Base-by-base conservation (phyloP, 2,329 filamentous ascomycete species). In the Cladosporium sp. region DNA sequence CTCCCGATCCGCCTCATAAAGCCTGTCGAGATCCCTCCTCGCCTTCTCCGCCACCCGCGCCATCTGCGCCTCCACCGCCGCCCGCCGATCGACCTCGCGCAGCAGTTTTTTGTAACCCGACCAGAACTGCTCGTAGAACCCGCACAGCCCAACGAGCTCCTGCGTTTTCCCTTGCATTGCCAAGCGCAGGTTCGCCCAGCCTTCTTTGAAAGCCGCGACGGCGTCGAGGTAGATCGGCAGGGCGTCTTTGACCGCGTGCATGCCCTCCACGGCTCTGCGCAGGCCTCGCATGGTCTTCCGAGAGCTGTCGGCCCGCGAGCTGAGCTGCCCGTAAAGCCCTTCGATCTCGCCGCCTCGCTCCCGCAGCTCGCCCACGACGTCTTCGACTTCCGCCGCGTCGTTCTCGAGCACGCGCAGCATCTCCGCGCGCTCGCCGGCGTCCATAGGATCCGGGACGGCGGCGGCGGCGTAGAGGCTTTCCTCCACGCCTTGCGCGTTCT, bases 91-190 rank as follows among this genome's bases (percentile, higher is more conserved):
- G 6, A 93, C 89, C 77, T 99, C 95, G 1, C 96, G 84, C 28
- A 97, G 85, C 14, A 99, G 81, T 23, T 89, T 88, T 70, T 92
- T 90, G 74, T 99, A 98, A 0, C 93, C 92, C 62, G 88, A 85
- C 23, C 91, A 84, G 73, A 98, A 99, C 21, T 90, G 89, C 67
- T 94, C 90, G 77, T 97, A 98, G 72, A 97, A 92, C n/a, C 86
- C 82, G 12, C 88, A 85, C 72, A 97, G 86, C 26, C 87, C 86
- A 61, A 90, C 88, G 78, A 98, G 89, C 73, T 96, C 92, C 11
- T 84, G 81, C 49, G 97, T 86, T 71, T 88, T 90, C 18, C 80
- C 82, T 40, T 84, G 82, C 28, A 98, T 91, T 21, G 83, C 84
- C 4, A 86, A 84, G 69, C 89, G 88, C 70, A 96, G 92, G 66